A percentile compares a stretch with the other conserved stretches of the same genome.
Conservation (phyloP, 768 basidiomycete species). For the Auriscalpium vulgare region DNA sequence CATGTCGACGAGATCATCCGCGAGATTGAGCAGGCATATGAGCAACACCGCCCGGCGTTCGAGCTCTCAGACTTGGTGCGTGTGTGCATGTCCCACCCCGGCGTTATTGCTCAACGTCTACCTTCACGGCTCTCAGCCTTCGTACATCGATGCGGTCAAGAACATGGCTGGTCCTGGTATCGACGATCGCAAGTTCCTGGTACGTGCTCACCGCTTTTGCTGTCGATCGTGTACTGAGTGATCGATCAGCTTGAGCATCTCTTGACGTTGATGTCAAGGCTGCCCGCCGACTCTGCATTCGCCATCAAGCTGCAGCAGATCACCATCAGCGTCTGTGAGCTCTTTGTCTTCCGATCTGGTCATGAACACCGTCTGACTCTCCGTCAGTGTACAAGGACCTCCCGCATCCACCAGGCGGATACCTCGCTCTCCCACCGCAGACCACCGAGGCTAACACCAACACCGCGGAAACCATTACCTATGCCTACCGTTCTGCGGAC, state of each 20-base stretch:
- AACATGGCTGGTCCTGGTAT: slow-evolving; percentile 4
- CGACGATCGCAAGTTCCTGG: slow-evolving; percentile 12
- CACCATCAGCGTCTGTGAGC: slow-evolving; percentile 11
- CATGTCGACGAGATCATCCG: slow-evolving; percentile 2
- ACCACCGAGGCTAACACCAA: not conserved
- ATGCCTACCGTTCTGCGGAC: slow-evolving; percentile 24
- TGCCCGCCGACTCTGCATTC: not conserved
- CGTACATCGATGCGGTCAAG: slow-evolving; percentile 4
- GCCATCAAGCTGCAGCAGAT: slow-evolving; percentile 3
- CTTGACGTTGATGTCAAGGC: slow-evolving; percentile 12
- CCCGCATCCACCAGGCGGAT: slow-evolving; percentile 13
- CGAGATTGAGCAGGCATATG: not conserved
- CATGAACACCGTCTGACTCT: not conserved
- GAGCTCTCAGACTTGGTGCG: slow-evolving; percentile 9
- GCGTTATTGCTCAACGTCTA: not conserved
- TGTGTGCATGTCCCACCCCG: not conserved
- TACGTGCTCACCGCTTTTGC: not conserved
- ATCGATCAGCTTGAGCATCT: slow-evolving; percentile 12
- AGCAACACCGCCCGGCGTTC: slow-evolving; percentile 3
- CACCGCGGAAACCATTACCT: slow-evolving; percentile 1
- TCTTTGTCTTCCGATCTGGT: not conserved
- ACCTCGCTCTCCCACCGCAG: slow-evolving; percentile 5
- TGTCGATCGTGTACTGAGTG: too few species aligned
- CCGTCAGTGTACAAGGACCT: slow-evolving; percentile 13
- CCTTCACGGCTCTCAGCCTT: slow-evolving; percentile 1